phyloP scores from a whole-genome alignment of 352 stramenopile species.

The Pythium myriotylum region DNA sequence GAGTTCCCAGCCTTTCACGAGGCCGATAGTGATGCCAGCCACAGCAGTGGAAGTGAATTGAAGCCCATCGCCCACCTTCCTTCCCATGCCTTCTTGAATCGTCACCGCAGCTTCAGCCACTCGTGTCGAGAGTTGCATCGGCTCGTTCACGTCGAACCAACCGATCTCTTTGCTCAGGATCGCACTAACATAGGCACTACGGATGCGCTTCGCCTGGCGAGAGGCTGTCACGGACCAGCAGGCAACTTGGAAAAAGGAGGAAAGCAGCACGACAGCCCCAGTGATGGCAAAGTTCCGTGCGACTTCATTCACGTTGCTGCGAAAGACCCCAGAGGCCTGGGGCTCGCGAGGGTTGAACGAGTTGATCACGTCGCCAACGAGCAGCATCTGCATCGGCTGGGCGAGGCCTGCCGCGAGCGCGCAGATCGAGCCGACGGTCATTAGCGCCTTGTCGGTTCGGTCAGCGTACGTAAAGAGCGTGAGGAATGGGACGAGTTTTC shows the following conservation, averaged over 20 bases:
- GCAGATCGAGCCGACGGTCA: constrained; percentile 31
- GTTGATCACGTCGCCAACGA: constrained; percentile 41
- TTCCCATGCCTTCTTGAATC: too few relatives aligned
- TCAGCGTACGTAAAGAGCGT: constrained; percentile 40
- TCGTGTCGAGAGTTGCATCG: too few relatives aligned
- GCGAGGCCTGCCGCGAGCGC: constrained; percentile 27
- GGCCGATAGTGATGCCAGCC: constrained; percentile 42
- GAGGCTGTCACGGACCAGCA: too few relatives aligned
- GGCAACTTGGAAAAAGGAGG: too few relatives aligned
- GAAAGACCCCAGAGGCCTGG: neutral
- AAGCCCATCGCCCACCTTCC: too few relatives aligned
- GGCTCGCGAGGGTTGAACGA: constrained; percentile 29
- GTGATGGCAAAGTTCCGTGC: too few relatives aligned
- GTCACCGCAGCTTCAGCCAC: too few relatives aligned
- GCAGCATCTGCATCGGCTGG: constrained; percentile 39
- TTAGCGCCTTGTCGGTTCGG: constrained; percentile 30
- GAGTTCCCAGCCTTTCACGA: constrained; percentile 51
- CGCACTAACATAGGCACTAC: constrained; percentile 16
- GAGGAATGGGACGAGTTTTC: constrained; percentile 24
- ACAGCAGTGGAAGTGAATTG: constrained; percentile 39
- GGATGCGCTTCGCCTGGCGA: too few relatives aligned
- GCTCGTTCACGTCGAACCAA: constrained; percentile 53
- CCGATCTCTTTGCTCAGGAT: constrained; percentile 45
- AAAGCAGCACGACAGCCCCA: too few relatives aligned
- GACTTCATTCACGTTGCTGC: too few relatives aligned